Evolutionary conservation across 2,329 filamentous ascomycete genomes (phyloP).

Genomic region (Botrytis medusae): DNA sequence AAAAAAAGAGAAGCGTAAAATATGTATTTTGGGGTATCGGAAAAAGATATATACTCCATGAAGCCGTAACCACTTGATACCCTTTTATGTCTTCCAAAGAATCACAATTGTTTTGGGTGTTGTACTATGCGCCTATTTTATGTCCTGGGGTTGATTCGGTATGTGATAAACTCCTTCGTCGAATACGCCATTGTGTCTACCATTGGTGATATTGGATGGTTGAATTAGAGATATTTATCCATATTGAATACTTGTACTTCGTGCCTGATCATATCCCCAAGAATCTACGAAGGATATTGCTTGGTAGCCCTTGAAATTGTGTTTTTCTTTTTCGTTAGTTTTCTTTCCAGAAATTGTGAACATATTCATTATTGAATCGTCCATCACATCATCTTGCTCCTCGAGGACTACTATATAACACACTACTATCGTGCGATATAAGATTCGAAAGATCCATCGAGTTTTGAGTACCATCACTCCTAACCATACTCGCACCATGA

Average conservation of each 20-base stretch:
- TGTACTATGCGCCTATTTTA: neutral
- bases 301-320: slow-evolving; percentile 38
- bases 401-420: slow-evolving; percentile 36
- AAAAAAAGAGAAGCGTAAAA: neutral
- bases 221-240: slow-evolving; percentile 42
- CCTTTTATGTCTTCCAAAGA: neutral
- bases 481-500: slow-evolving; percentile 36
- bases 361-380: neutral
- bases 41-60: neutral
- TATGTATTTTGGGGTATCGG: neutral
- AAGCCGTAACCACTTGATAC: neutral
- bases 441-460: slow-evolving; percentile 38
- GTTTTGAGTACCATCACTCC: slow-evolving; percentile 41
- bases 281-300: slow-evolving; percentile 88
- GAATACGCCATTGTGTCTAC: neutral
- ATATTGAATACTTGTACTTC: slow-evolving; percentile 75
- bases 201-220: slow-evolving; percentile 25
- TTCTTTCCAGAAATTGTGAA: neutral
- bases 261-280: slow-evolving; percentile 83
- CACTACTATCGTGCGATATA: slow-evolving; percentile 34
- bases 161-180: neutral
- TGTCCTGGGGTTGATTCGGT: neutral
- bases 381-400: slow-evolving; percentile 3
- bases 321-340: neutral
- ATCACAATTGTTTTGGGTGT: neutral